These are phyloP conservation scores for Histomonas meleagridis DNA, from an alignment of 208 protist genomes.

Conservation along the genomic window DNA sequence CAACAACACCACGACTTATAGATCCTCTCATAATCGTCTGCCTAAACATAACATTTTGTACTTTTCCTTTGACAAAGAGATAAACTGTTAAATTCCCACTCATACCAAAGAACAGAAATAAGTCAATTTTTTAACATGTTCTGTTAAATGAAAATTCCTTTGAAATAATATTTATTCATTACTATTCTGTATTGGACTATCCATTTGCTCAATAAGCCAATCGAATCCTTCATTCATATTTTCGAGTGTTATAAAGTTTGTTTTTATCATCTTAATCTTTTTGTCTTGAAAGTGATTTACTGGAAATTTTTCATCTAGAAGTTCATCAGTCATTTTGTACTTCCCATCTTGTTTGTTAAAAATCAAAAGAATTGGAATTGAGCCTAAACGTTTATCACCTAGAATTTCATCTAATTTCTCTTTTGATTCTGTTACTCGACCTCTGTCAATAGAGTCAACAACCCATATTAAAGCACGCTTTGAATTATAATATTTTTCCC, in stretches of 20 bases:
- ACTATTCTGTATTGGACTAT: too few species aligned
- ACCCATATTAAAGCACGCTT: not conserved
- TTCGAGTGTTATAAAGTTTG: not conserved
- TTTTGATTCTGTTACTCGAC: not conserved
- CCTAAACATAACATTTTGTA: conserved; percentile 25
- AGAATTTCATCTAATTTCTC: not conserved
- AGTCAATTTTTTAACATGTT: too few species aligned
- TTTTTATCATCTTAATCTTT: not conserved
- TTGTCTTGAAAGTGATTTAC: not conserved
- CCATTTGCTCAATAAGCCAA: not conserved
- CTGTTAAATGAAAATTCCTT: too few species aligned
- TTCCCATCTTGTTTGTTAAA: not conserved
- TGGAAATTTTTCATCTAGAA: not conserved
- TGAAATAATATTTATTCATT: too few species aligned
- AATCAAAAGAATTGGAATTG: not conserved
- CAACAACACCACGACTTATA: not conserved
- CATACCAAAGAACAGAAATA: too few species aligned
- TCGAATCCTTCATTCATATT: not conserved
- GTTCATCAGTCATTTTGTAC: not conserved
- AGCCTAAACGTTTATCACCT: not conserved
- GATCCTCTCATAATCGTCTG: conserved; percentile 11
- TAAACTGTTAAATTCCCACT: too few species aligned
- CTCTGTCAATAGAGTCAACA: not conserved
- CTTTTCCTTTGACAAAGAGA: not conserved
- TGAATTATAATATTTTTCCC: not conserved